Evolutionary conservation across 2,329 filamentous ascomycete species (phyloP).

Genomic region (Cercospora janseana): DNA sequence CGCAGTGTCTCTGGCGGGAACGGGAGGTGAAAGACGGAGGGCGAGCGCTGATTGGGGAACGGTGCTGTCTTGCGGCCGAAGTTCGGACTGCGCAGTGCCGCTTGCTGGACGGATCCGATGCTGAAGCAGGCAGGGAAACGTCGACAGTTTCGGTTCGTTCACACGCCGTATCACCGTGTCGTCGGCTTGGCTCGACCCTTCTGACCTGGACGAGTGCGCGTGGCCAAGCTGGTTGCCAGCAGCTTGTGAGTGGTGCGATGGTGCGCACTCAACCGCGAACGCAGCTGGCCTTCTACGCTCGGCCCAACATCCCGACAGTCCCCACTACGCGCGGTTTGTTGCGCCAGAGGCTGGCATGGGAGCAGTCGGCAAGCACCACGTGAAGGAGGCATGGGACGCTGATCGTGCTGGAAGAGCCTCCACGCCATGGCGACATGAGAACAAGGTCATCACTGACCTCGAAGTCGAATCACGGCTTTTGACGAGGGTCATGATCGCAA

Average conservation of each 20-base stretch:
- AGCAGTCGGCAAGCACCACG: conserved; percentile 18
- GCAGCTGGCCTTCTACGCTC: conserved; percentile 29
- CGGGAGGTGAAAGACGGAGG: background rate
- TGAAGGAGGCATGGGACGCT: conserved; percentile 18
- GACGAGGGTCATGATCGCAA: conserved; percentile 16
- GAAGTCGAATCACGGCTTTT: conserved; percentile 14
- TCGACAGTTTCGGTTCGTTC: background rate
- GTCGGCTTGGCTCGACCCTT: too few species aligned
- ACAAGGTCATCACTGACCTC: background rate
- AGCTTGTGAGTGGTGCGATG: too few species aligned
- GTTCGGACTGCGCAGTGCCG: background rate
- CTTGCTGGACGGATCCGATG: conserved; percentile 1
- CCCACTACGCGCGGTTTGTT: conserved; percentile 30
- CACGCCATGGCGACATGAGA: conserved; percentile 22
- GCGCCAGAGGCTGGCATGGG: conserved; percentile 19
- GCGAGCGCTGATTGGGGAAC: conserved; percentile 5
- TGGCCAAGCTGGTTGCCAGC: background rate
- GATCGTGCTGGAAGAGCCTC: conserved; percentile 1
- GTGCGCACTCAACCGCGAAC: conserved; percentile 27
- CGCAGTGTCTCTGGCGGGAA: background rate
- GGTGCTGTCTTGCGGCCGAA: background rate
- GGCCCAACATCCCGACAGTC: conserved; percentile 27
- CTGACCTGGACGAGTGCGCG: too few species aligned
- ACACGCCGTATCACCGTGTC: background rate
- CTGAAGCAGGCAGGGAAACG: background rate